Evolutionary conservation across 805 yeast species (phyloP).

Genomic region (Pichia californica): DNA sequence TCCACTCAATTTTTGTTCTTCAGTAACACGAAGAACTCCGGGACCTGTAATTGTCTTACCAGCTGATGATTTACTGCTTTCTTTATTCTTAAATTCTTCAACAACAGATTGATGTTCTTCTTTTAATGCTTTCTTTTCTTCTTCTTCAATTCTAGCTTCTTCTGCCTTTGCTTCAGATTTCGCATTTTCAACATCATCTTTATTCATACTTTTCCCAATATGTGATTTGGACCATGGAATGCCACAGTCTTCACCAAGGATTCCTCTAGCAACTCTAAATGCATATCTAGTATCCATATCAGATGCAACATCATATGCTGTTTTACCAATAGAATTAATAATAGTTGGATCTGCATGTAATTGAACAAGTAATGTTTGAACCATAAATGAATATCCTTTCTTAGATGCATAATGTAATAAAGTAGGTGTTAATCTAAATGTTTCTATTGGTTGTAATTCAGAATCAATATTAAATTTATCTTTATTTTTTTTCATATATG

Average conservation of each 20-base stretch:
- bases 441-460: constrained; percentile 46
- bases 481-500: constrained; percentile 53
- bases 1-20: constrained; percentile 46
- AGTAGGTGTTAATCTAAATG: constrained; percentile 58
- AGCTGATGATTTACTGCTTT: neutral
- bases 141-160: neutral
- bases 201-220: constrained; percentile 54
- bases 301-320: constrained; percentile 62
- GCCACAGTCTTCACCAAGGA: constrained; percentile 60
- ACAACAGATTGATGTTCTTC: constrained; percentile 9
- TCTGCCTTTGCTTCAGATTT: constrained; percentile 11
- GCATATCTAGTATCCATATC: constrained; percentile 40
- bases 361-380: constrained; percentile 52
- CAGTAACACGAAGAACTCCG: constrained; percentile 13
- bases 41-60: neutral
- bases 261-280: constrained; percentile 62
- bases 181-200: constrained; percentile 45
- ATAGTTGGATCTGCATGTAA: constrained; percentile 67
- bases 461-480: constrained; percentile 42
- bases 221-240: constrained; percentile 35
- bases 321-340: constrained; percentile 45
- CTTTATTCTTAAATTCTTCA: constrained; percentile 1
- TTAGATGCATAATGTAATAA: constrained; percentile 73
- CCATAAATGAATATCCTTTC: constrained; percentile 60
- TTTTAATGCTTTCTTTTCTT: constrained; percentile 4